Evolutionary conservation across 164 flowering plant species (phyloP).

Genomic region (Magnolia sinica): DNA sequence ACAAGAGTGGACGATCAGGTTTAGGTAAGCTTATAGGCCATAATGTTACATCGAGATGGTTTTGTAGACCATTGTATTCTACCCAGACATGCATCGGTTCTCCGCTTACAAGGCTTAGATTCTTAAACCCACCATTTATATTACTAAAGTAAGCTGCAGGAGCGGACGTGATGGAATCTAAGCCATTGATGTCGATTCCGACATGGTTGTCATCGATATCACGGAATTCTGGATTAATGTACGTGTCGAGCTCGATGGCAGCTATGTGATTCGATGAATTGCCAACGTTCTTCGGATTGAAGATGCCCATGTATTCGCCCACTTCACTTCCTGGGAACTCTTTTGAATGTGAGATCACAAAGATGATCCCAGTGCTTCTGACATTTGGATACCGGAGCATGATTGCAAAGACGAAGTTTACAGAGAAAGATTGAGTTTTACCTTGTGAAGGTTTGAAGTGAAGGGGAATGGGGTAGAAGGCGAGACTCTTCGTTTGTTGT

Average conservation of each 20-base stretch:
- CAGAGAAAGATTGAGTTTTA: slow-evolving; percentile 39
- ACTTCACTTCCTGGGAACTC: slow-evolving; percentile 27
- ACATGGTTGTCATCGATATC: slow-evolving; percentile 72
- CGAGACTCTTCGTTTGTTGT: slow-evolving; percentile 22
- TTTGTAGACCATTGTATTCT: slow-evolving; percentile 44
- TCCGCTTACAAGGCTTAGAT: slow-evolving; percentile 31
- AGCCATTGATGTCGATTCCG: slow-evolving; percentile 56
- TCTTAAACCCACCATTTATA: slow-evolving; percentile 2
- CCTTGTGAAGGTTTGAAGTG: slow-evolving; percentile 29
- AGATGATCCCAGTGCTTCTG: slow-evolving; percentile 56
- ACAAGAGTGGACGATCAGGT: slow-evolving; percentile 31
- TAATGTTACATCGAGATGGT: slow-evolving; percentile 42
- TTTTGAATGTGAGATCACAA: slow-evolving; percentile 34
- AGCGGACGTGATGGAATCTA: slow-evolving; percentile 46
- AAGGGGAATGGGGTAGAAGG: slow-evolving; percentile 40
- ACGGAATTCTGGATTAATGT: slow-evolving; percentile 43
- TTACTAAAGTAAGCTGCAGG: slow-evolving; percentile 23
- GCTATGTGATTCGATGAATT: slow-evolving; percentile 40
- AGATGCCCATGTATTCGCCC: slow-evolving; percentile 56
- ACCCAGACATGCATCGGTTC: slow-evolving; percentile 54
- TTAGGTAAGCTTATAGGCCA: slow-evolving; percentile 26
- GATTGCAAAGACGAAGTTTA: slow-evolving; percentile 43
- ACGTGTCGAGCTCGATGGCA: slow-evolving; percentile 72
- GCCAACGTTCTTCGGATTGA: slow-evolving; percentile 35
- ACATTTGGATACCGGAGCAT: slow-evolving; percentile 33